Conservation (phyloP, 2,329 filamentous ascomycete species). For the Drechslerella stenobrocha region DNA sequence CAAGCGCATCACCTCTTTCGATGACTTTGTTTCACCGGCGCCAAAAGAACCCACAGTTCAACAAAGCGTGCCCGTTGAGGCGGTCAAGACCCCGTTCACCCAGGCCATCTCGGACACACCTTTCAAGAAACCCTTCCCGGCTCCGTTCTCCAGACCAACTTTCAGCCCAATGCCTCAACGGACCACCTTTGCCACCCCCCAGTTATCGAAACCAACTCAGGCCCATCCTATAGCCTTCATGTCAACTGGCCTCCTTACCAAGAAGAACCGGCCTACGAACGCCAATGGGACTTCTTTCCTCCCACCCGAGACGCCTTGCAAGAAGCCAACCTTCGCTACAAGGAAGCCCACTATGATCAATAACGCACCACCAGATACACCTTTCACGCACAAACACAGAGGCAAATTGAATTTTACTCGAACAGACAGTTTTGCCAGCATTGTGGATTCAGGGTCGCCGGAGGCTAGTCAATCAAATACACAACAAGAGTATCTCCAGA, state of each 20-base stretch:
- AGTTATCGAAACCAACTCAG: slow-evolving; percentile 74
- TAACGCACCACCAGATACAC: slow-evolving; percentile 66
- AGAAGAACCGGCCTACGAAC: slow-evolving; percentile 57
- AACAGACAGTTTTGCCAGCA: slow-evolving; percentile 49
- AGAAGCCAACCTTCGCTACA: slow-evolving; percentile 77
- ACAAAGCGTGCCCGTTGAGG: slow-evolving; percentile 17
- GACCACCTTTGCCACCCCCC: slow-evolving; percentile 70
- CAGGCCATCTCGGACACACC: slow-evolving; percentile 46
- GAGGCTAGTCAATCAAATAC: slow-evolving; percentile 35
- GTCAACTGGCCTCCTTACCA: slow-evolving; percentile 92
- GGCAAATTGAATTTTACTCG: slow-evolving; percentile 55
- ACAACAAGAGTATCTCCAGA: slow-evolving; percentile 41
- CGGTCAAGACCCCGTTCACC: slow-evolving; percentile 24
- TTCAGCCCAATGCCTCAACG: slow-evolving; percentile 55
- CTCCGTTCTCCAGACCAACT: slow-evolving; percentile 60
- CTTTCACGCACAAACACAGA: slow-evolving; percentile 68
- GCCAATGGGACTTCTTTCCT: slow-evolving; percentile 72
- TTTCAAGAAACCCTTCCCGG: slow-evolving; percentile 49
- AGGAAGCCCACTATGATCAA: slow-evolving; percentile 45
- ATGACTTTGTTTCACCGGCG: slow-evolving; percentile 50
- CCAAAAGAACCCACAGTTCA: slow-evolving; percentile 47
- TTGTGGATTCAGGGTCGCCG: slow-evolving; percentile 31
- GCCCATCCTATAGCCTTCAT: slow-evolving; percentile 83
- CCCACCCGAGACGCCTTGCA: slow-evolving; percentile 86
- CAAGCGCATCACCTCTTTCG: slow-evolving; percentile 52